A percentile compares a stretch with the other conserved stretches of the same genome.
phyloP scores from a whole-genome alignment of 2,329 filamentous ascomycete genomes.

The Xylariaceae sp. region DNA sequence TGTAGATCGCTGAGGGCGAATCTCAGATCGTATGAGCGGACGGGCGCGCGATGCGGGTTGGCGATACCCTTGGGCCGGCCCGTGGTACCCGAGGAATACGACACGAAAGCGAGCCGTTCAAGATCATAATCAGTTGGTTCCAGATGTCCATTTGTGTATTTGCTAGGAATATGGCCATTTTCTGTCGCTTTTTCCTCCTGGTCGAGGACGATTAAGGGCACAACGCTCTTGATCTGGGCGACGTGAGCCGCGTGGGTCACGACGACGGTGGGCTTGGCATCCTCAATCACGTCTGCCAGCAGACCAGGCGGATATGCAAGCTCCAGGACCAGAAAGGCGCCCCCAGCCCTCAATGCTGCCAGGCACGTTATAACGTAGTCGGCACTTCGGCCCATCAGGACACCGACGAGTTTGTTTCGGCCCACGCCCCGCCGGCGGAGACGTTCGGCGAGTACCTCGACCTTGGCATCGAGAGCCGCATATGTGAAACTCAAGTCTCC shows the following conservation, averaged over 20 bases:
- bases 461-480: slow-evolving; percentile 62
- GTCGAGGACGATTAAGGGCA: slow-evolving; percentile 62
- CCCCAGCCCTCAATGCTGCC: slow-evolving; percentile 70
- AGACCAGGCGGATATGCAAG: slow-evolving; percentile 71
- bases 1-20: slow-evolving; percentile 64
- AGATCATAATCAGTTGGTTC: slow-evolving; percentile 62
- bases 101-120: slow-evolving; percentile 72
- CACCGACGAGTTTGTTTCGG: slow-evolving; percentile 68
- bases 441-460: slow-evolving; percentile 57
- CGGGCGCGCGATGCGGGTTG: slow-evolving; percentile 69
- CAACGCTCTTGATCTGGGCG: slow-evolving; percentile 57
- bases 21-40: slow-evolving; percentile 67
- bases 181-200: slow-evolving; percentile 34
- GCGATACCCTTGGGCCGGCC: slow-evolving; percentile 74
- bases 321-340: slow-evolving; percentile 75
- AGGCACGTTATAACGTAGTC: slow-evolving; percentile 76
- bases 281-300: slow-evolving; percentile 69
- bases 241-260: slow-evolving; percentile 62
- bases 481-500: slow-evolving; percentile 64
- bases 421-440: slow-evolving; percentile 64
- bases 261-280: slow-evolving; percentile 65
- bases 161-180: slow-evolving; percentile 23
- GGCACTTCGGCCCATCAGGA: slow-evolving; percentile 68
- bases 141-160: slow-evolving; percentile 40
- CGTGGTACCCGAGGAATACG: slow-evolving; percentile 73